Evolutionary conservation across 2,329 filamentous ascomycete genomes (phyloP).

Genomic region (Diaporthe velutina): DNA sequence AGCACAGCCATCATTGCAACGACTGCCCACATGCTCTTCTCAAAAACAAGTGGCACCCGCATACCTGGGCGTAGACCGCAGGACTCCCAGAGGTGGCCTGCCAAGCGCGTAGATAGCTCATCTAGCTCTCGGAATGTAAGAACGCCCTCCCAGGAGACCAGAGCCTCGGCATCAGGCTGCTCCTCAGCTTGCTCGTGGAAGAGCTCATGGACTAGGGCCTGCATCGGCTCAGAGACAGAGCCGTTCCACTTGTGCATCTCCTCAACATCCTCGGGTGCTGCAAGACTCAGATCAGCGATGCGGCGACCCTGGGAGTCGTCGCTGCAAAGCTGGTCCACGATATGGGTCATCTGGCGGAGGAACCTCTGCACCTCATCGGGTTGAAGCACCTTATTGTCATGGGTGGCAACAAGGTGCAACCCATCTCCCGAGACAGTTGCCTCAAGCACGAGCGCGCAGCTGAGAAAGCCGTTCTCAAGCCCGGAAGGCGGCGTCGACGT

Average conservation of each 20-base stretch:
- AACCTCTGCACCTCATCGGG: conserved; percentile 29
- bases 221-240: not conserved
- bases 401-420: conserved; percentile 19
- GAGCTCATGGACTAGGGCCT: not conserved
- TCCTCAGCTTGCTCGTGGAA: not conserved
- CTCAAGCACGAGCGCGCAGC: not conserved
- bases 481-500: not conserved
- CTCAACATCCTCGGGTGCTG: not conserved
- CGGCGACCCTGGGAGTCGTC: not conserved
- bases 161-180: not conserved
- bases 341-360: conserved; percentile 30
- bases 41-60: conserved; percentile 31
- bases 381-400: conserved; percentile 23
- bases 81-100: not conserved
- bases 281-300: conserved; percentile 21
- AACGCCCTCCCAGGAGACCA: conserved; percentile 4
- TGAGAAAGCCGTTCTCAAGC: not conserved
- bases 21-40: conserved; percentile 38
- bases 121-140: conserved; percentile 17
- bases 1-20: conserved; percentile 37
- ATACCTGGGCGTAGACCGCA: conserved; percentile 15
- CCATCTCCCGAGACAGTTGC: conserved; percentile 1
- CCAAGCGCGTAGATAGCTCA: not conserved
- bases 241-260: conserved; percentile 12
- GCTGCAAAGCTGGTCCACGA: conserved; percentile 13